Conservation (phyloP, 805 yeast species). For the Priceomyces fermenticarens region DNA sequence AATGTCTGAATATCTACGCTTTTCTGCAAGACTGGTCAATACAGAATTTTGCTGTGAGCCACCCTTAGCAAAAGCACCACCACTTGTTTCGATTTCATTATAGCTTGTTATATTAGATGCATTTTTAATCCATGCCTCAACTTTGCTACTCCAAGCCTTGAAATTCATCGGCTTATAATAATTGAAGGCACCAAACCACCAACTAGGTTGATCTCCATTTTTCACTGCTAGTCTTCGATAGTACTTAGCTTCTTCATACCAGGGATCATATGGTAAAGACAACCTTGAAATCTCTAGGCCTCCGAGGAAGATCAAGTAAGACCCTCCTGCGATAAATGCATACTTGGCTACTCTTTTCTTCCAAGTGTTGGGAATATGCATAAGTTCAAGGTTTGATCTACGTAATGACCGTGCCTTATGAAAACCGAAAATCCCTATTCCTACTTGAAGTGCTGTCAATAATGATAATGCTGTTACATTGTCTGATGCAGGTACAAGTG, state of each 20-base stretch:
- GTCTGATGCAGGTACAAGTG: slow-evolving; percentile 71
- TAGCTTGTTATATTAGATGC: slow-evolving; percentile 10
- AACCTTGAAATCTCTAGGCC: slow-evolving; percentile 56
- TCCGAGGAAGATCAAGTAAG: slow-evolving; percentile 49
- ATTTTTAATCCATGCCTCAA: slow-evolving; percentile 15
- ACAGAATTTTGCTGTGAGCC: slow-evolving; percentile 5
- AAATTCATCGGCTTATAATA: slow-evolving; percentile 51
- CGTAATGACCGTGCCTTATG: slow-evolving; percentile 16
- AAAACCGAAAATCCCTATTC: slow-evolving; percentile 39
- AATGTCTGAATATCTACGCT: slow-evolving; percentile 29
- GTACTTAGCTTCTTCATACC: slow-evolving; percentile 63
- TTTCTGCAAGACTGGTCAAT: slow-evolving; percentile 10
- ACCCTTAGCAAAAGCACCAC: background rate
- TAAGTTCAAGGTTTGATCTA: slow-evolving; percentile 7
- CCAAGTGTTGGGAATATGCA: slow-evolving; percentile 11
- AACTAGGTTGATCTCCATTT: slow-evolving; percentile 46
- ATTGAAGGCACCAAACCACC: slow-evolving; percentile 68
- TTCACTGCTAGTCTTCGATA: slow-evolving; percentile 51
- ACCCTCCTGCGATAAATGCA: slow-evolving; percentile 30
- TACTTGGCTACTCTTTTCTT: slow-evolving; percentile 12
- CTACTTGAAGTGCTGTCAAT: slow-evolving; percentile 51
- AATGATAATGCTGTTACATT: slow-evolving; percentile 52
- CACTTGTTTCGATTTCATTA: slow-evolving; percentile 1
- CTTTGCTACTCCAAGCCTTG: slow-evolving; percentile 31
- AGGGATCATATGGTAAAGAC: slow-evolving; percentile 54